Percentiles rank a stretch among this genome's conserved stretches.
Evolutionary conservation across 225 moss, liverwort and hornwort species (phyloP).

Genomic region (Rhytidiadelphus loreus): DNA sequence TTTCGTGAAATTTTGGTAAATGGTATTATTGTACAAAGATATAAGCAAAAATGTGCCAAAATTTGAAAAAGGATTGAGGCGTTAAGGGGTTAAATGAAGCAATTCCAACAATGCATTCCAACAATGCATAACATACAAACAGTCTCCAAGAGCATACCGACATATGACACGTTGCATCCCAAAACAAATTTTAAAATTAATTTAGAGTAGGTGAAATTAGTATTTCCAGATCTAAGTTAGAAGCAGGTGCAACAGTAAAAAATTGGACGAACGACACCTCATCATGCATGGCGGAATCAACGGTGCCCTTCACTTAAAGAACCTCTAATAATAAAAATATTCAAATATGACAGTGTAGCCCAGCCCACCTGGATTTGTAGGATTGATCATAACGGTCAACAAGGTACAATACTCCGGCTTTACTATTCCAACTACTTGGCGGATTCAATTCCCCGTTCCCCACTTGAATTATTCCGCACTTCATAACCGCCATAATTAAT

Average conservation of each 20-base stretch:
- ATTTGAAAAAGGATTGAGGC: no score
- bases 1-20: no score
- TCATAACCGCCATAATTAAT: not conserved
- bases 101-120: not conserved
- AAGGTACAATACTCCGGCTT: not conserved
- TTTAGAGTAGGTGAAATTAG: not conserved
- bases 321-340: not conserved
- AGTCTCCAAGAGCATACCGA: not conserved
- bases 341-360: not conserved
- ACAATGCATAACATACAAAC: not conserved
- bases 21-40: no score
- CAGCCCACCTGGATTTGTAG: no score
- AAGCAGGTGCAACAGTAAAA: not conserved
- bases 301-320: not conserved
- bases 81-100: no score
- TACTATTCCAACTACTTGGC: not conserved
- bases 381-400: not conserved
- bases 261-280: not conserved
- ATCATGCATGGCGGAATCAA: not conserved
- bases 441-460: not conserved
- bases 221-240: not conserved
- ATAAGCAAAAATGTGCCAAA: no score
- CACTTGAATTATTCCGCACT: not conserved
- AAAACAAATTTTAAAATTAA: no score
- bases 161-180: not conserved